These are phyloP conservation scores for Clavulina sp. DNA, from an alignment of 768 basidiomycete species.

Conservation along the genomic window DNA sequence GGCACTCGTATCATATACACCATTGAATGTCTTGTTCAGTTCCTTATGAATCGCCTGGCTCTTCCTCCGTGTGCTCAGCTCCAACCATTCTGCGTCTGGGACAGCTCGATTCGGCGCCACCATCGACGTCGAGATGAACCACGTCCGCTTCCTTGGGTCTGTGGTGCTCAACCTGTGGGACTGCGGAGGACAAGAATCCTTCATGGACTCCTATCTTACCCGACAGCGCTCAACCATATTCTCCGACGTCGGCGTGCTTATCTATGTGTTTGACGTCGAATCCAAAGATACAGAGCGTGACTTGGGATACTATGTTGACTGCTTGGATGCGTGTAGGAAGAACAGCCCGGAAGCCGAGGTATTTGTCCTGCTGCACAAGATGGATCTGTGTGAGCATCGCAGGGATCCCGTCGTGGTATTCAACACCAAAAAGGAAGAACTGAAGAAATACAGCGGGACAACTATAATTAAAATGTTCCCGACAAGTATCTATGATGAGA, in stretches of 20 bases:
- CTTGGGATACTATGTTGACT: conserved; percentile 81
- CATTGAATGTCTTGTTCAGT: conserved; percentile 1
- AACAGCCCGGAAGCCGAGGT: conserved; percentile 70
- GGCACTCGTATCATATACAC: conserved; percentile 16
- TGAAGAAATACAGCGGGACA: conserved; percentile 49
- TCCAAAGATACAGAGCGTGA: conserved; percentile 63
- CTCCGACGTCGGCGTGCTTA: conserved; percentile 89
- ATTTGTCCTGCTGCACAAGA: conserved; percentile 91
- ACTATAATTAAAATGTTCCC: conserved; percentile 57
- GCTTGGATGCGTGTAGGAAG: conserved; percentile 63
- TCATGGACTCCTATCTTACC: conserved; percentile 93
- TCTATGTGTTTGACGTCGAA: conserved; percentile 96
- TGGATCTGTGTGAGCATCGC: conserved; percentile 64
- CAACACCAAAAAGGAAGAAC: conserved; percentile 53
- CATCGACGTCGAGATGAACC: conserved; percentile 94
- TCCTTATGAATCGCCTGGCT: conserved; percentile 3
- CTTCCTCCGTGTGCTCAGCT: conserved; percentile 42
- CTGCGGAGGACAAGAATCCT: conserved; percentile 94
- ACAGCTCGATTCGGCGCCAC: conserved; percentile 88
- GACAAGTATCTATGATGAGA: conserved; percentile 96
- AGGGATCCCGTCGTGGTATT: conserved; percentile 40
- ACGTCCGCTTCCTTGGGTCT: conserved; percentile 91
- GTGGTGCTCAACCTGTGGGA: conserved; percentile 96
- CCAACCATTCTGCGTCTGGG: conserved; percentile 84
- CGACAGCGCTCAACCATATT: conserved; percentile 89